Evolutionary conservation across 495 filamentous ascomycete genomes (phyloP).

Genomic region (Lindgomyces ingoldianus): DNA sequence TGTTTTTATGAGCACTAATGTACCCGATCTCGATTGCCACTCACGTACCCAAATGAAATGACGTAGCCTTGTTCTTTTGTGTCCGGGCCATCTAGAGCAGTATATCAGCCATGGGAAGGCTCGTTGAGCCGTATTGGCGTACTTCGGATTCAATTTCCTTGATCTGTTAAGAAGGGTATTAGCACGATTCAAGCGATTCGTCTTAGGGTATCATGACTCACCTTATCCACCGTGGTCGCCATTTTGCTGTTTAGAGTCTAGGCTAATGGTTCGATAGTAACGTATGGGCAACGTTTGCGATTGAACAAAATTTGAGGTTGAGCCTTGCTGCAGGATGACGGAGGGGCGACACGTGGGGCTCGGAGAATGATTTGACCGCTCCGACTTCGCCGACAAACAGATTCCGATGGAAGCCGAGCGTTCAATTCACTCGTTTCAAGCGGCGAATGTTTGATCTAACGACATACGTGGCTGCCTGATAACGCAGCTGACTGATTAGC

Average conservation of each 20-base stretch:
- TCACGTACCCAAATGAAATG: constrained; percentile 67
- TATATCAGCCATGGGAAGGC: neutral
- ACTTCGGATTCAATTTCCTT: constrained; percentile 95
- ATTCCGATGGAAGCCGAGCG: neutral
- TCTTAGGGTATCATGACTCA: constrained; percentile 38
- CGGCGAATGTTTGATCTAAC: too few relatives aligned
- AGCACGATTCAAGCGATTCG: neutral
- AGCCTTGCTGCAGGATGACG: constrained; percentile 7
- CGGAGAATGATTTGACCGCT: neutral
- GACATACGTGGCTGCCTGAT: too few relatives aligned
- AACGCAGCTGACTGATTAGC: neutral
- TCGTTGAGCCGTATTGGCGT: constrained; percentile 47
- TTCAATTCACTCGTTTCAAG: neutral
- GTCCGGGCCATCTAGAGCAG: constrained; percentile 77
- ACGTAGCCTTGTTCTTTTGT: constrained; percentile 98
- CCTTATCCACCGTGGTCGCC: constrained; percentile 97
- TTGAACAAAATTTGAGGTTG: constrained; percentile 20
- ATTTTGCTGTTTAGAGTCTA: constrained; percentile 58
- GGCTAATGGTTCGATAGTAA: neutral
- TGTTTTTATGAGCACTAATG: constrained; percentile 35
- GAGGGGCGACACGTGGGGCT: neutral
- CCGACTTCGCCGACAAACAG: neutral
- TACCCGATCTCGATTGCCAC: neutral
- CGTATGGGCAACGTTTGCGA: neutral
- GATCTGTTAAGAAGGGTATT: constrained; percentile 63